Conservation (phyloP, 352 stramenopile genomes). For the Globisporangium viniferum region DNA sequence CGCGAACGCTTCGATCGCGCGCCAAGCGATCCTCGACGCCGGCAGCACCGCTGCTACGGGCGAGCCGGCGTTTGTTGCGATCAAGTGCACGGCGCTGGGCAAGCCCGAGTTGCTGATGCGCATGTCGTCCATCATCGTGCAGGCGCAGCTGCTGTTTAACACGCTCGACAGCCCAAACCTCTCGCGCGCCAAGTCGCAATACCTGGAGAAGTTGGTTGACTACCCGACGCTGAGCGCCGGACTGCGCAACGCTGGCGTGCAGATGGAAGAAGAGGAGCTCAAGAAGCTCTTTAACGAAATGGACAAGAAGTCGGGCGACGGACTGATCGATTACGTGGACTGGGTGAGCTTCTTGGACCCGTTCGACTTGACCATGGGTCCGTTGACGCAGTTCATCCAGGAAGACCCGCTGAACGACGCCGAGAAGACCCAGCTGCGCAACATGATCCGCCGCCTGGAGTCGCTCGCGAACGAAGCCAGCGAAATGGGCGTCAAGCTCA, state of each 20-base stretch:
- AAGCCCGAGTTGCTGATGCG: slow-evolving; percentile 95
- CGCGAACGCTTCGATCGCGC: slow-evolving; percentile 83
- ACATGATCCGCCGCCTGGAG: slow-evolving; percentile 87
- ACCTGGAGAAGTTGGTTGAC: slow-evolving; percentile 77
- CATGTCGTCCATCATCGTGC: slow-evolving; percentile 92
- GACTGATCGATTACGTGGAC: slow-evolving; percentile 93
- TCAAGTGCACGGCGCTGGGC: slow-evolving; percentile 97
- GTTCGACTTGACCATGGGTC: slow-evolving; percentile 86
- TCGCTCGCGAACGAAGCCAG: slow-evolving; percentile 67
- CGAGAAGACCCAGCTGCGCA: slow-evolving; percentile 90
- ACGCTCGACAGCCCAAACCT: slow-evolving; percentile 87
- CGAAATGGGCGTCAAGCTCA: slow-evolving; percentile 86
- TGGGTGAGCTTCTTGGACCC: slow-evolving; percentile 93
- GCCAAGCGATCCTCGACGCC: slow-evolving; percentile 77
- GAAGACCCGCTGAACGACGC: slow-evolving; percentile 72
- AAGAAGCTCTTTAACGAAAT: slow-evolving; percentile 63
- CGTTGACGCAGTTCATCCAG: slow-evolving; percentile 85
- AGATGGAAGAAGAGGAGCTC: slow-evolving; percentile 63
- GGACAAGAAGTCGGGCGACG: slow-evolving; percentile 61
- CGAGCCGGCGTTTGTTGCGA: slow-evolving; percentile 91
- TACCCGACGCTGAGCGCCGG: slow-evolving; percentile 72
- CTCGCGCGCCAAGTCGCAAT: slow-evolving; percentile 78
- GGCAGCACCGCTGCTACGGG: slow-evolving; percentile 33
- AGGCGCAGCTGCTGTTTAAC: slow-evolving; percentile 90
- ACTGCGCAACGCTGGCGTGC: slow-evolving; percentile 60